Conservation (phyloP, 1,139 yeast species). For the Yamadazyma mexicana region DNA sequence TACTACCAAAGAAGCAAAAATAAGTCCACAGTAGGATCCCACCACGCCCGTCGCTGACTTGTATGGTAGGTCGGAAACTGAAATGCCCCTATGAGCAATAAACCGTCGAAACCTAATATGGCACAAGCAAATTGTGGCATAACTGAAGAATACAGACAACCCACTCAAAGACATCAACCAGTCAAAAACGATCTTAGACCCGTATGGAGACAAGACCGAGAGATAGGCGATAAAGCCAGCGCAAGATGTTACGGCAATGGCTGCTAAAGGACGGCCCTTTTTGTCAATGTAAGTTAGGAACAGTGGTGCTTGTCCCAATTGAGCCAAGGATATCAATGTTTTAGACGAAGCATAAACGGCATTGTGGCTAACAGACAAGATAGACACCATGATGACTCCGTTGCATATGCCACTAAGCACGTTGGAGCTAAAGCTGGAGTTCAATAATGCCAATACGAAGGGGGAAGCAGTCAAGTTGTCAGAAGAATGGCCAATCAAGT, state of each 20-base stretch:
- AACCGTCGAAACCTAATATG: slow-evolving; percentile 23
- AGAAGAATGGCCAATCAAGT: slow-evolving; percentile 28
- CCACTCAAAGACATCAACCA: slow-evolving; percentile 40
- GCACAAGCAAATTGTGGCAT: slow-evolving; percentile 31
- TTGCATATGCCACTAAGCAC: slow-evolving; percentile 44
- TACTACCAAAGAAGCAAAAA: slow-evolving; percentile 11
- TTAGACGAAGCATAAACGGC: slow-evolving; percentile 45
- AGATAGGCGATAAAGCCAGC: slow-evolving; percentile 9
- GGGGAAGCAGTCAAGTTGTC: slow-evolving; percentile 38
- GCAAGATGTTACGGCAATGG: slow-evolving; percentile 1
- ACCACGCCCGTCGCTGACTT: slow-evolving; percentile 11
- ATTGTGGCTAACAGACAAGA: slow-evolving; percentile 42
- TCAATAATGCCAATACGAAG: slow-evolving; percentile 53
- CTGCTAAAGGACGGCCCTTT: slow-evolving; percentile 36
- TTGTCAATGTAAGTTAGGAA: slow-evolving; percentile 37
- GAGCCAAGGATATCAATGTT: slow-evolving; percentile 37
- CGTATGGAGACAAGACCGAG: slow-evolving; percentile 8
- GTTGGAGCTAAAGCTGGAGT: slow-evolving; percentile 41
- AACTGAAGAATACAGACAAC: slow-evolving; percentile 33
- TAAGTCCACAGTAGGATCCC: slow-evolving; percentile 15
- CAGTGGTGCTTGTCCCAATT: slow-evolving; percentile 40
- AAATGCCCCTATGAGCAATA: slow-evolving; percentile 18
- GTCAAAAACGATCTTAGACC: slow-evolving; percentile 20
- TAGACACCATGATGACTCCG: slow-evolving; percentile 39
- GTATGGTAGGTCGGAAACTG: slow-evolving; percentile 17